Conservation (phyloP, 495 filamentous ascomycete genomes). For the Elasticomyces elasticus region DNA sequence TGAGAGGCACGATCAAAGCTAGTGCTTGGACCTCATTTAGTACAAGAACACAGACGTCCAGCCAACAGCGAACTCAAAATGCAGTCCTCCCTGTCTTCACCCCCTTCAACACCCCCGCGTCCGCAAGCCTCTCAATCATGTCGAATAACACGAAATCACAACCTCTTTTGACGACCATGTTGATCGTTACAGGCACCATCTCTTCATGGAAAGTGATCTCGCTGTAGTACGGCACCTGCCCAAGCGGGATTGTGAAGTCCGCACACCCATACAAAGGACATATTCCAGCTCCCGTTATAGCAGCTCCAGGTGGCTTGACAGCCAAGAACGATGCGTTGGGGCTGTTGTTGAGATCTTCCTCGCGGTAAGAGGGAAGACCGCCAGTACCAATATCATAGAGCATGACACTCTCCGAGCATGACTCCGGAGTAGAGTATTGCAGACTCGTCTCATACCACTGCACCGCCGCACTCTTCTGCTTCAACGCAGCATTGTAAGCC, state of each 20-base stretch:
- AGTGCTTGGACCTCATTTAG: no score
- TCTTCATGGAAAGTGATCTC: conserved; percentile 33
- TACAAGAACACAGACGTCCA: no score
- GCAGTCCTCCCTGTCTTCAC: conserved; percentile 33
- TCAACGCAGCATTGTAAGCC: conserved; percentile 25
- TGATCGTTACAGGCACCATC: conserved; percentile 36
- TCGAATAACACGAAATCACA: conserved; percentile 40
- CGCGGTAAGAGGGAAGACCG: conserved; percentile 33
- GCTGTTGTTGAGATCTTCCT: conserved; percentile 26
- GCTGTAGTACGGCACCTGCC: conserved; percentile 34
- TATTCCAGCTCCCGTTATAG: conserved; percentile 28
- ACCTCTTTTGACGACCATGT: conserved; percentile 32
- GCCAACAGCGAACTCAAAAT: conserved; percentile 28
- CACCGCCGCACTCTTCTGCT: conserved; percentile 26
- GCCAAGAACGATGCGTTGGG: conserved; percentile 29
- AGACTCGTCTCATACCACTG: conserved; percentile 33
- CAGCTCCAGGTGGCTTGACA: conserved; percentile 24
- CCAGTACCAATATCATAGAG: conserved; percentile 36
- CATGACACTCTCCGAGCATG: conserved; percentile 34
- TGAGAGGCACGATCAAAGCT: no score
- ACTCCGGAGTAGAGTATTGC: conserved; percentile 30
- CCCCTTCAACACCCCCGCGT: conserved; percentile 32
- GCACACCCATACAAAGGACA: conserved; percentile 34
- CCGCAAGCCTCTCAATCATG: conserved; percentile 37
- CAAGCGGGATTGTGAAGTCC: conserved; percentile 36